Percentiles rank a stretch among this genome's conserved stretches.
Conservation (phyloP, 768 basidiomycete species). For the Mrakia frigida region DNA sequence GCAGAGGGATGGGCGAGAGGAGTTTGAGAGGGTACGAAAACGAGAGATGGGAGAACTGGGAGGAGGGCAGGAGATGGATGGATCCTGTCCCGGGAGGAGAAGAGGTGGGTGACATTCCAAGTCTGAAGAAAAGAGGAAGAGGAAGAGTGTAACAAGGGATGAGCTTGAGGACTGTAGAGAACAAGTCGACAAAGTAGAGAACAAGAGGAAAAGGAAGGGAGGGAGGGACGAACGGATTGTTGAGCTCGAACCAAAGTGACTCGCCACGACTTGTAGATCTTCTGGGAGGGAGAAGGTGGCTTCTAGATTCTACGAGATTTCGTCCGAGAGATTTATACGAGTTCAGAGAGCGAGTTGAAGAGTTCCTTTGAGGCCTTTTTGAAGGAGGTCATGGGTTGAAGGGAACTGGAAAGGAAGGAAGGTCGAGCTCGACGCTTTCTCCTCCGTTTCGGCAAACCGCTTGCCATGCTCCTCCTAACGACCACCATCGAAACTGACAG, state of each 20-base stretch:
- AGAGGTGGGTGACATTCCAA: not conserved
- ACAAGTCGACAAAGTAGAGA: not conserved
- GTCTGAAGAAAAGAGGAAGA: no score
- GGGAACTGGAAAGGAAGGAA: not conserved
- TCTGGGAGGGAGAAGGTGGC: not conserved
- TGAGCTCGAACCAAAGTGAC: not conserved
- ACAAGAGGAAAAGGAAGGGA: not conserved
- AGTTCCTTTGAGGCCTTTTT: not conserved
- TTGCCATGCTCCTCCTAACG: not conserved
- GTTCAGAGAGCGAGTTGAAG: not conserved
- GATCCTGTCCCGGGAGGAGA: slow-evolving; percentile 17
- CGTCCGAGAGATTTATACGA: not conserved
- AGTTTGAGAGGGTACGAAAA: slow-evolving; percentile 32
- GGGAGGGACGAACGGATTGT: not conserved
- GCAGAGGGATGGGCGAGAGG: slow-evolving; percentile 20
- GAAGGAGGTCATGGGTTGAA: not conserved
- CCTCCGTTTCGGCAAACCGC: not conserved
- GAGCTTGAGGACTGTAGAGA: no score
- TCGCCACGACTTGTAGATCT: not conserved
- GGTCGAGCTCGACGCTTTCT: not conserved
- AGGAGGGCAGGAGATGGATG: slow-evolving; percentile 22
- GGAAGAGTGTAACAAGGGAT: not conserved
- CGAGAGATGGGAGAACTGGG: slow-evolving; percentile 29
- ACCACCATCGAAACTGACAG: not conserved
- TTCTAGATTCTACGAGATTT: not conserved